Base-by-base conservation (phyloP, 1,284 basidiomycete genomes). In the Puccinia triticina region DNA sequence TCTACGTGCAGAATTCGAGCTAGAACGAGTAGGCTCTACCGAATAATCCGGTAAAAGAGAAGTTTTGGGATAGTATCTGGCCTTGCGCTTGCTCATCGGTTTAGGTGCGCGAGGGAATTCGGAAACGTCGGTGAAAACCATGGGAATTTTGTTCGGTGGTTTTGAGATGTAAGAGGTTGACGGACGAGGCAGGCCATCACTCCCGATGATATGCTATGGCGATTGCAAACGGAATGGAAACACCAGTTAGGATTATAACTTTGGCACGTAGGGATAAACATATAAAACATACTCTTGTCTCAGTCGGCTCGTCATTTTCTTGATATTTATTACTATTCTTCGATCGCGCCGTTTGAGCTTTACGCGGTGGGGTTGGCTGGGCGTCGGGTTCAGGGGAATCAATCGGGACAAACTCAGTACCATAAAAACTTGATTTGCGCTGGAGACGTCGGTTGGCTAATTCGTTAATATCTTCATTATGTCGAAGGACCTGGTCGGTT, bases 381-480 rank as follows among this genome's bases (percentile, higher is more conserved):
- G 26, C 23, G 12, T 29, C 26, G 37, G 55, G 34, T 48, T 55
- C 23, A 26, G 79, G 79, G 5, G 71, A 59, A 74, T 81, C 79
- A n/a, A 81, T 53, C 2, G 79, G 79, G 57, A 81, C 79, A 74
- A 81, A 81, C n/a, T 81, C 40, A 69, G 71, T 61, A 46, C 71
- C 79, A 37, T 73, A 74, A 64, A 81, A 81, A 29, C 55, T 59
- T 48, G 55, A 74, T 74, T 74, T 73, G 2, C 71, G 69, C 59
- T 72, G 37, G 11, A 74, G 40, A 10, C 69, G 67, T 8, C 79
- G 46, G 55, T 81, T 81, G n/a, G 37, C 37, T 1, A 81, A 29
- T 73, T 57, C 71, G 26, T 81, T 48, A n/a, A 74, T 59, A 53
- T 81, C 79, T 66, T 64, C 57, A 43, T 72, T 69, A 16, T 43